A percentile compares a stretch with the other conserved stretches of the same genome.
Evolutionary conservation across 2,329 filamentous ascomycete species (phyloP).

Genomic region (Epichloe hybrida): DNA sequence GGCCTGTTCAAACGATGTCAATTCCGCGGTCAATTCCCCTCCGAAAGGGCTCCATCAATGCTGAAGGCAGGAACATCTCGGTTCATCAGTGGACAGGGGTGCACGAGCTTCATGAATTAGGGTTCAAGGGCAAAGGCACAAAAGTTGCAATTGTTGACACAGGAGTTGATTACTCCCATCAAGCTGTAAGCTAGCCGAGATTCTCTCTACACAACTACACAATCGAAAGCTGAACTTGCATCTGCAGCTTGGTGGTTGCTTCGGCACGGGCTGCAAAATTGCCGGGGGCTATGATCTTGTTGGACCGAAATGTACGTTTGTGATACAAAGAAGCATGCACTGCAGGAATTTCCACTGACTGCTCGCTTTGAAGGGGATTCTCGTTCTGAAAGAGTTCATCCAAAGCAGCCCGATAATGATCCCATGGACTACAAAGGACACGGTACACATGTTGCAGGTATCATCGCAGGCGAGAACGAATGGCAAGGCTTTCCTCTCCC

Average conservation of each 20-base stretch:
- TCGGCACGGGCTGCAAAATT: slow-evolving; percentile 25
- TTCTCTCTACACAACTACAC: background rate
- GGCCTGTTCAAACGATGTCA: slow-evolving; percentile 18
- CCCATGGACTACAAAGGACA: slow-evolving; percentile 12
- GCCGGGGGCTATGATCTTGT: slow-evolving; percentile 27
- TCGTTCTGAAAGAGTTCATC: slow-evolving; percentile 6
- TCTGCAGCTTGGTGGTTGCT: slow-evolving; percentile 23
- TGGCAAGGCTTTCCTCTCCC: slow-evolving; percentile 9
- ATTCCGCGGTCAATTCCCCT: background rate
- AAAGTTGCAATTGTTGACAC: slow-evolving; percentile 27
- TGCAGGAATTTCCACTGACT: background rate
- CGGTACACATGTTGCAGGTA: slow-evolving; percentile 26
- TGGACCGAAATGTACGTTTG: slow-evolving; percentile 17
- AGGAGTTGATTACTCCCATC: slow-evolving; percentile 26
- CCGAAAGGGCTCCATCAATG: background rate
- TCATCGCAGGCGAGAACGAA: slow-evolving; percentile 31
- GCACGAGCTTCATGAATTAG: slow-evolving; percentile 22
- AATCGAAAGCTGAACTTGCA: background rate
- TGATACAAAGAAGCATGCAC: background rate
- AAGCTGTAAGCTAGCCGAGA: slow-evolving; percentile 14
- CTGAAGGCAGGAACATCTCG: slow-evolving; percentile 20
- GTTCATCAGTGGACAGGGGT: slow-evolving; percentile 23
- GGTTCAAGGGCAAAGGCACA: slow-evolving; percentile 23
- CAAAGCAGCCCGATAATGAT: slow-evolving; percentile 19
- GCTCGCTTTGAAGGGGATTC: background rate